These are phyloP conservation scores for Alternaria incomplexa DNA, from an alignment of 2,329 filamentous ascomycete species.

Conservation along the genomic window DNA sequence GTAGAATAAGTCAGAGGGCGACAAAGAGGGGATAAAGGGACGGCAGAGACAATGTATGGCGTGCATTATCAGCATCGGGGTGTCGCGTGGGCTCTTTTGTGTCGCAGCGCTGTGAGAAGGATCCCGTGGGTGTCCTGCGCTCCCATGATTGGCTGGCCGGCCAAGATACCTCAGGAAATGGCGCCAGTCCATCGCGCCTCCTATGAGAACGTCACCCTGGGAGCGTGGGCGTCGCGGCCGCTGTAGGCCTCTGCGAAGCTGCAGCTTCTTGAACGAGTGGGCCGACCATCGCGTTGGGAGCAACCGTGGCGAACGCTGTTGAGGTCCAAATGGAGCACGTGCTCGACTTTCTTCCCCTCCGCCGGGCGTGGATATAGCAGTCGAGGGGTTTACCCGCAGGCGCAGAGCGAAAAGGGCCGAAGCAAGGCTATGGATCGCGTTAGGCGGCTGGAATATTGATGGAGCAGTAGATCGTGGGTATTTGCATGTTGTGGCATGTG, in stretches of 20 bases:
- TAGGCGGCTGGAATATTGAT: background rate
- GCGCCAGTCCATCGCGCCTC: conserved; percentile 22
- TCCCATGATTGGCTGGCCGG: conserved; percentile 26
- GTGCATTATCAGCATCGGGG: conserved; percentile 29
- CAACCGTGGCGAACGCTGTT: conserved; percentile 4
- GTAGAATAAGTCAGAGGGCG: conserved; percentile 2
- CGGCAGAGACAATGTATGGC: conserved; percentile 11
- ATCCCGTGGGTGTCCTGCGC: conserved; percentile 23
- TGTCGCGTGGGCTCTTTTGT: conserved; percentile 40
- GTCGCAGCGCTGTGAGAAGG: conserved; percentile 25
- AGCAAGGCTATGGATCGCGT: background rate
- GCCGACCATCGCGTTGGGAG: background rate
- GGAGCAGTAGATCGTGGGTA: background rate
- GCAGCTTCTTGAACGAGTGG: conserved; percentile 23
- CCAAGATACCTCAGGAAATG: conserved; percentile 1
- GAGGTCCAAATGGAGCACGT: conserved; percentile 20
- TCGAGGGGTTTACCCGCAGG: background rate
- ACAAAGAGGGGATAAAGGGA: conserved; percentile 16
- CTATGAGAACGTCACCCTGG: conserved; percentile 32
- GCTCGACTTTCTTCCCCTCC: conserved; percentile 8
- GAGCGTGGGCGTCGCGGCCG: conserved; percentile 31
- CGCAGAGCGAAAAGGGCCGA: background rate
- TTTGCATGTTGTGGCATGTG: conserved; percentile 2
- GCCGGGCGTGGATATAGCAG: background rate
- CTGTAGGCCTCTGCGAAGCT: conserved; percentile 14